Base-by-base conservation (phyloP, 2,329 filamentous ascomycete genomes). In the Aspergillus proliferans region DNA sequence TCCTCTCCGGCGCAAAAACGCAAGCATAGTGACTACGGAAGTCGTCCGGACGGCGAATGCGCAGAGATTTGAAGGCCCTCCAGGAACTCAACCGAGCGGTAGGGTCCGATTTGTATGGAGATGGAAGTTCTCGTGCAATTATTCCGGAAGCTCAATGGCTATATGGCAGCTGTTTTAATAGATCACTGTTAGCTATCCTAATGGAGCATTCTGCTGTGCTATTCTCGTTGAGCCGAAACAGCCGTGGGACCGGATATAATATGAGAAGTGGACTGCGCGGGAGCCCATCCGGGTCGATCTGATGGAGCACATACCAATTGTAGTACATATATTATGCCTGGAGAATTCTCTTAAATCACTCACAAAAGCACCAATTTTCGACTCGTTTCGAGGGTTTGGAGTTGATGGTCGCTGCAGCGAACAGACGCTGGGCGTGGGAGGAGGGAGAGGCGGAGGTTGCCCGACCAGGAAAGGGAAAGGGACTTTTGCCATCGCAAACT, bases 1-100 rank as follows among this genome's bases (percentile, higher is more conserved):
- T 36, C 18, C 34, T 41, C 6, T 19, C 12, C 15, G 12, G 15
- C 18, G 19, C 15, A 41, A 41, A 8, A 41, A 19, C 15, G 39
- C 39, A 24, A 30, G 26, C 39, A 42, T 43, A 39, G 39, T n/a
- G 4, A 50, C 30, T 40, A 48, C 53, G 55, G 56, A 58, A 54
- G 55, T 55, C 49, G 58, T 58, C 57, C 58, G 55, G 43, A 36
- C 15, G n/a, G 34, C 6, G 26, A 30, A 10, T 12, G 26, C 10
- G 26, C 26, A 30, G 10, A 30, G 26, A 30, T 30, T 30, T 30
- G 26, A 30, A 30, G 26, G 15, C 14, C 34, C 34, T 36, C 34
- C 34, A 36, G 34, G 34, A 36, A 36, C 34, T 18, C 34, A 36
- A 36, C 34, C 34, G 34, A 36, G 34, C 34, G 34, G 34, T 15